Evolutionary conservation across 352 stramenopile species (phyloP), one percentile per base, ranked within the genome.

Genomic region (Globisporangium perplexum): DNA sequence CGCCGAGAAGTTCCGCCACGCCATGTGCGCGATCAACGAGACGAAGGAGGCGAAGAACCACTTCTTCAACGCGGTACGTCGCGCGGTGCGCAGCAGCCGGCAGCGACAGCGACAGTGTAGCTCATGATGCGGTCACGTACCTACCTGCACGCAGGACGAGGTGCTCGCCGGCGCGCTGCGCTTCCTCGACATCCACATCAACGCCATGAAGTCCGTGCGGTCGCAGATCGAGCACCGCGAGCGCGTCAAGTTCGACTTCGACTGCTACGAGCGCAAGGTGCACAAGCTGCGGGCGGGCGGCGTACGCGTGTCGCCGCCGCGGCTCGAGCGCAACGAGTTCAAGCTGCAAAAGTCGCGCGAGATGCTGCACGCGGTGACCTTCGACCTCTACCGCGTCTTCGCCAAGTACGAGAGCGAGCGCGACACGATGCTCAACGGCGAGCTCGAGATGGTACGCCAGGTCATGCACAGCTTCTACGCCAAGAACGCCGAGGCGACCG

Each of bases 381-480:
- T 75, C 42, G 72, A 83, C 33, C 67, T 90, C 53, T 90, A 88
- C 47, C 75, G 75, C 28, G 76, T 88, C 7, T 90, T 86, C 30
- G 77, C 76, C 47, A 91, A 91, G 44, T 88, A 89, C 56, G 74
- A 89, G 53, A 84, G 76, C 55, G 77, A 86, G 54, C 75, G 75
- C 5, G 73, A 88, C 54, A 78, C 73, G 24, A 88, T 90, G 77
- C 65, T 88, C 3, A 86, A 86, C 41, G 77, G 72, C n/a, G 77
- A 90, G 57, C 68, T 88, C 28, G 77, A 86, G 57, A 86, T 88
- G 80, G 80, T 88, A 60, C 74, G 77, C 28, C 79, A 90, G 53
- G 77, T 88, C 17, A 88, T 90, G 80, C 68, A 88, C 55, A 77
- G 71, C 36, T 90, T 90, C 58, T 88, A 90, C 51, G 55, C 74